Evolutionary conservation across 2,329 filamentous ascomycete species (phyloP).

Genomic region (Aspergillus transmontanensis): DNA sequence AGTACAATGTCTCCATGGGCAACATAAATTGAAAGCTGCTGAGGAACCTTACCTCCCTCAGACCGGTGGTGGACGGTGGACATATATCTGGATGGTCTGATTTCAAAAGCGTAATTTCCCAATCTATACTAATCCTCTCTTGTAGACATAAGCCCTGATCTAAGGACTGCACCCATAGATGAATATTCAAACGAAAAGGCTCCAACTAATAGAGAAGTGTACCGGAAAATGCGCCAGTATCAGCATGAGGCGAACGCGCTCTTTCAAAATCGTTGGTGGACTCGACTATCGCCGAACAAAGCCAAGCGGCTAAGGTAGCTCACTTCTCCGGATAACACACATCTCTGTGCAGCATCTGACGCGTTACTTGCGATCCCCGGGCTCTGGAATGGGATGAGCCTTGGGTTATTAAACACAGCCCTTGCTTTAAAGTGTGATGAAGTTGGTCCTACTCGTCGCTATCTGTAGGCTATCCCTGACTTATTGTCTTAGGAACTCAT

Average conservation of each 20-base stretch:
- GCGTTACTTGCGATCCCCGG: slow-evolving; percentile 33
- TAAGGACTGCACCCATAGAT: slow-evolving; percentile 17
- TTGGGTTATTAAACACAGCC: slow-evolving; percentile 30
- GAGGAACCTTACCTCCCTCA: slow-evolving; percentile 18
- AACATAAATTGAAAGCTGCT: slow-evolving; percentile 25
- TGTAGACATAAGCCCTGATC: slow-evolving; percentile 21
- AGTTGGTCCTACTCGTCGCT: slow-evolving; percentile 26
- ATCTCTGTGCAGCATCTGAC: slow-evolving; percentile 34
- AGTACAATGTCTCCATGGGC: slow-evolving; percentile 27
- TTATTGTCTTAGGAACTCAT: slow-evolving; percentile 30
- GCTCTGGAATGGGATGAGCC: slow-evolving; percentile 34
- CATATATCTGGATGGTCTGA: slow-evolving; percentile 30
- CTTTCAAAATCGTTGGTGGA: slow-evolving; percentile 20
- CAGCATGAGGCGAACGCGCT: slow-evolving; percentile 20
- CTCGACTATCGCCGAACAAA: slow-evolving; percentile 22
- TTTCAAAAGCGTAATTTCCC: not conserved
- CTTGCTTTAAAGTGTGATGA: slow-evolving; percentile 34
- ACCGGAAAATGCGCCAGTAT: slow-evolving; percentile 27
- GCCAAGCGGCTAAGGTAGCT: slow-evolving; percentile 18
- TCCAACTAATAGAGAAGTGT: slow-evolving; percentile 26
- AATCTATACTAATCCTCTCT: slow-evolving; percentile 7
- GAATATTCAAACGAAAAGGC: slow-evolving; percentile 25
- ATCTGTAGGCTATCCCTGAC: slow-evolving; percentile 3
- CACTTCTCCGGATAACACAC: slow-evolving; percentile 10
- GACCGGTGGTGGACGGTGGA: slow-evolving; percentile 35